Evolutionary conservation across 2,329 filamentous ascomycete genomes (phyloP), one percentile per base, ranked within the genome.

Genomic region (Clonostachys chloroleuca): DNA sequence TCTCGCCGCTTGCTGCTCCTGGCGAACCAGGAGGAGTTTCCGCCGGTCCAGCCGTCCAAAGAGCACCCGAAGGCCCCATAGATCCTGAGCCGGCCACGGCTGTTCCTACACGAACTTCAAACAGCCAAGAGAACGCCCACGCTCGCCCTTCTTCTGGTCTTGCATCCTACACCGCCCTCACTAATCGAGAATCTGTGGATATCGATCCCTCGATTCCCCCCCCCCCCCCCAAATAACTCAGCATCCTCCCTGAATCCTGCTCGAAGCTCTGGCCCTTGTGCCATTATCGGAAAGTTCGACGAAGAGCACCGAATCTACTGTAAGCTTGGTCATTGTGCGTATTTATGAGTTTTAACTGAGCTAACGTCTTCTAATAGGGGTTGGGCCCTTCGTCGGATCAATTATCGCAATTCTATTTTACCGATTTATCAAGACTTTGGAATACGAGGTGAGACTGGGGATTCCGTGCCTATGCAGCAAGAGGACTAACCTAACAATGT

Each of bases 291-390:
- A 9, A 60, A 57, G 1, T 76, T 75, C 50, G 60, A 65, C 20
- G 46, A 48, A 5, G 67, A 74, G 50, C 72, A 75, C 52, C 77
- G 73, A 72, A 74, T 77, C 42, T 76, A 76, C 54, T 65, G 63
- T 57, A 52, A 52, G 56, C 49, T 5, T 24, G 20, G 2, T 7
- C 20, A 24, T 24, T 24, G 20, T 8, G 20, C 17, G 16, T 24
- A 24, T 24, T 24, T 3, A 7, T 18, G 34, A 8, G 5, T 18
- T 17, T 37, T 47, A 34, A 13, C 20, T 2, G 8, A 24, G 42
- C n/a, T 8, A 43, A 16, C 10, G 30, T 24, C 17, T 44, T 16
- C 34, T 6, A 34, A 44, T 40, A 62, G 58, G 62, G 64, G 58
- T 66, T 44, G 65, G 65, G 5, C 65, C 65, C 5, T 51, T 58